Conservation (phyloP, 176 grass and related monocot genomes). For the Poa annua region DNA sequence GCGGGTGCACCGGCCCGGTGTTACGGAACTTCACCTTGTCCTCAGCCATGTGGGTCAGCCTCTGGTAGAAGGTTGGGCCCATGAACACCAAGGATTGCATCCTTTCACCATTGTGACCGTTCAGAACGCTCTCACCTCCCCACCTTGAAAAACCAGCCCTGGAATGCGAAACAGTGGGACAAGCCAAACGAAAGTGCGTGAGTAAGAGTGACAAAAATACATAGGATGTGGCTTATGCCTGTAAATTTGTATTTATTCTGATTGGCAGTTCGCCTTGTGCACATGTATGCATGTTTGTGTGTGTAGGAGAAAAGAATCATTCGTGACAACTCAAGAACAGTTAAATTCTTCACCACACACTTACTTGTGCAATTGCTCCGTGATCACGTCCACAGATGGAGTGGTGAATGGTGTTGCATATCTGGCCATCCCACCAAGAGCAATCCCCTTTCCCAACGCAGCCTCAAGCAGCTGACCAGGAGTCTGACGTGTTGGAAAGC, state of each 20-base stretch:
- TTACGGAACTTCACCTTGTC: conserved; percentile 98
- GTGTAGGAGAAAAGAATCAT: neutral
- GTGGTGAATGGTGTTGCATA: conserved; percentile 92
- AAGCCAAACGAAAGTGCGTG: neutral
- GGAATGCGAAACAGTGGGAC: conserved; percentile 10
- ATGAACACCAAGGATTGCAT: conserved; percentile 79
- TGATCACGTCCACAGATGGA: conserved; percentile 76
- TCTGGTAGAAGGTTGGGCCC: conserved; percentile 87
- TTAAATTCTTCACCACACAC: neutral
- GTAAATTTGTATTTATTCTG: neutral
- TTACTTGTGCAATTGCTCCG: conserved; percentile 89
- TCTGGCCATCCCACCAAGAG: conserved; percentile 56
- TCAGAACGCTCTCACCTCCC: conserved; percentile 80
- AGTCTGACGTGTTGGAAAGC: conserved; percentile 93
- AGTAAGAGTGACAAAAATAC: conserved; percentile 1
- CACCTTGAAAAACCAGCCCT: conserved; percentile 83
- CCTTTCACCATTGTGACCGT: conserved; percentile 87
- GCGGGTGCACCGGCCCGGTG: conserved; percentile 85
- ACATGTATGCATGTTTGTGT: neutral
- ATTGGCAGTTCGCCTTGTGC: neutral
- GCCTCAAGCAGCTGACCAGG: conserved; percentile 96
- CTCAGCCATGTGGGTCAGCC: conserved; percentile 87
- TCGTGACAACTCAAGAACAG: neutral
- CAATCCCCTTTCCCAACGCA: conserved; percentile 93
- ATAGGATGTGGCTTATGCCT: neutral